Base-by-base conservation (phyloP, 2,329 filamentous ascomycete genomes). In the Arthrobotrys sphaeroides region DNA sequence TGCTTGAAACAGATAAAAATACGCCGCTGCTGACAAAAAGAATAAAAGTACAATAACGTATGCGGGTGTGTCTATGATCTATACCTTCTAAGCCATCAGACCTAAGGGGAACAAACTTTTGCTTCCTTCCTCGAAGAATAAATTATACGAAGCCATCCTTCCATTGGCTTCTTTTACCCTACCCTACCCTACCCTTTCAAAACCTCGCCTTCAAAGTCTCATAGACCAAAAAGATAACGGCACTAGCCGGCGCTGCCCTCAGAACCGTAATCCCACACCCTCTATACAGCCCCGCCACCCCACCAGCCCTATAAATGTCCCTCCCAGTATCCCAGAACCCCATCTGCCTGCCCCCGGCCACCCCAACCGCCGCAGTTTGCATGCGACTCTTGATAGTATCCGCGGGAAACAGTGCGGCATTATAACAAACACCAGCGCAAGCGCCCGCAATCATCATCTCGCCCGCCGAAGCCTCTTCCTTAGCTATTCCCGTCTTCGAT, bases 301-400 rank as follows among this genome's bases (percentile, higher is more conserved):
- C 95, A 73, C 94, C 89, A 80, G 93, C 88, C 75, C 86, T 87
- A 91, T 93, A 99, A n/a, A 98, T 83, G 13, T 88, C 86, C 69
- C 84, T 86, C 0, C 90, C 89, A 73, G 96, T 93, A 38, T 86
- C 84, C 84, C 86, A 87, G 80, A 99, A 98, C 0, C 89, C 90
- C 43, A 87, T 87, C 62, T 87, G 86, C 66, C 84, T 83, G 1
- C 84, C 84, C 20, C 85, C 83, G 6, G 85, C 79, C 10, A 83
- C 84, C 31, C 86, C 87, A 45, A 92, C 85, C 3, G 93, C 90
- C 62, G 91, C 87, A 0, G 95, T 99, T 84, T 99, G 95, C 90
- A 99, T 97, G 53, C 94, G 89, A 16, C 92, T 96, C 84, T 99
- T 99, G 85, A 99, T 91, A 0, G 95, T 99, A 82, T 99, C 95